phyloP scores from a whole-genome alignment of 192 early-diverging fungal genomes.

The Rhizoclosmatium globosum region DNA sequence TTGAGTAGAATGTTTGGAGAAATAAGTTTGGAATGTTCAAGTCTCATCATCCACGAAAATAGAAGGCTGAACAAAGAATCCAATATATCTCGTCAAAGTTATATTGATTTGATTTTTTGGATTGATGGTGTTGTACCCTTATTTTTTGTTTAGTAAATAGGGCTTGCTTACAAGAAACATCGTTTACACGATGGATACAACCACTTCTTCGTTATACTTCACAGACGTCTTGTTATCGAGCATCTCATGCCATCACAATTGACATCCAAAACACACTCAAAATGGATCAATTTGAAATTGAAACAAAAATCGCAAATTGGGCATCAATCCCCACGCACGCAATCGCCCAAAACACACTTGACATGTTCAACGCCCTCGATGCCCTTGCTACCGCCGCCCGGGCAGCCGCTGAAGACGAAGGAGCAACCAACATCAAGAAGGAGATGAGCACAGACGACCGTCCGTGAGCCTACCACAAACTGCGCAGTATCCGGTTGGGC shows the following conservation, averaged over 20 bases:
- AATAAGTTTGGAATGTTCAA: too few relatives aligned
- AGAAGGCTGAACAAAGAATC: too few relatives aligned
- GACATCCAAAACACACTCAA: neutral
- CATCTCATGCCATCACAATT: neutral
- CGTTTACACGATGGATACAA: neutral
- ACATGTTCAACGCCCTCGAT: slow-evolving; percentile 3
- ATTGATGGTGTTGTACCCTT: too few relatives aligned
- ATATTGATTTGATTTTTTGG: too few relatives aligned
- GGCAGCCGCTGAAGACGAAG: neutral
- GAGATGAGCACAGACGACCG: neutral
- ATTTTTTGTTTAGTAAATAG: too few relatives aligned
- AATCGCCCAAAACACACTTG: neutral
- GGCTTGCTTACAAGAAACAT: neutral
- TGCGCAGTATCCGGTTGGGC: neutral
- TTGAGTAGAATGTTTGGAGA: too few relatives aligned
- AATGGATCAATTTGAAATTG: neutral
- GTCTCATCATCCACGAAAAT: too few relatives aligned
- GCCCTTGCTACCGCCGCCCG: slow-evolving; percentile 2
- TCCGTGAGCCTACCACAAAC: neutral
- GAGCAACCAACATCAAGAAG: neutral
- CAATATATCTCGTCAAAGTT: too few relatives aligned
- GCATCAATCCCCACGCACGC: neutral
- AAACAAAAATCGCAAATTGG: neutral
- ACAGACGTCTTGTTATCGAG: neutral
- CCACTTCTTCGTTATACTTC: neutral